These are phyloP conservation scores for Inga leiocalycina DNA, from an alignment of 306 rosid species.

Conservation along the genomic window DNA sequence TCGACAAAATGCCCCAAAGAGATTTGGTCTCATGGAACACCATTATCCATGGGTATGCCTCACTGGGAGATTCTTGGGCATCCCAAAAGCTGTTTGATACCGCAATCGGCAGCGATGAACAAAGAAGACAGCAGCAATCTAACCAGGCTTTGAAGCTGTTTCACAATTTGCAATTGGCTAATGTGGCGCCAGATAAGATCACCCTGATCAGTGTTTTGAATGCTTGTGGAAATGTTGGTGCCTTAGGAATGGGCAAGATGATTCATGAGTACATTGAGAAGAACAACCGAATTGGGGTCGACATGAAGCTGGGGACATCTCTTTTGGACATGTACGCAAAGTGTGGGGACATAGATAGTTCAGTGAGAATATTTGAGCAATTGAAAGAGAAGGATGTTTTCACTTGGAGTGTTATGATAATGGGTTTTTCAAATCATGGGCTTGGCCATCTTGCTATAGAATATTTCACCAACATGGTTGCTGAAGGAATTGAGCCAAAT, in stretches of 20 bases:
- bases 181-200: constrained; percentile 29
- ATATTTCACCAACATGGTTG: constrained; percentile 29
- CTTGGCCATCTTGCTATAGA: constrained; percentile 25
- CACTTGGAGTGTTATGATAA: constrained; percentile 33
- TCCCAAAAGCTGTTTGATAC: background rate
- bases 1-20: constrained; percentile 25
- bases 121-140: constrained; percentile 2
- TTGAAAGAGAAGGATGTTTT: constrained; percentile 25
- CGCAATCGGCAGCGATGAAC: background rate
- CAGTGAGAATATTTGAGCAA: constrained; percentile 15
- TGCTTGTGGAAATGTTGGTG: constrained; percentile 35
- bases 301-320: constrained; percentile 33
- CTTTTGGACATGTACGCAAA: constrained; percentile 40
- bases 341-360: constrained; percentile 37
- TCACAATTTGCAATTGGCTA: constrained; percentile 27
- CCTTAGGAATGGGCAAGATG: constrained; percentile 33
- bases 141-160: constrained; percentile 31
- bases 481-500: constrained; percentile 30
- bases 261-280: constrained; percentile 35
- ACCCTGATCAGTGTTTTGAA: constrained; percentile 24
- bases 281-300: background rate
- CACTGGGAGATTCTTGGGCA: constrained; percentile 1
- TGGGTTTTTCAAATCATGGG: constrained; percentile 37
- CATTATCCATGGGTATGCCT: constrained; percentile 38
- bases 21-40: constrained; percentile 42